phyloP scores from a whole-genome alignment of 2,329 filamentous ascomycete species.

The Fusarium liriodendri region DNA sequence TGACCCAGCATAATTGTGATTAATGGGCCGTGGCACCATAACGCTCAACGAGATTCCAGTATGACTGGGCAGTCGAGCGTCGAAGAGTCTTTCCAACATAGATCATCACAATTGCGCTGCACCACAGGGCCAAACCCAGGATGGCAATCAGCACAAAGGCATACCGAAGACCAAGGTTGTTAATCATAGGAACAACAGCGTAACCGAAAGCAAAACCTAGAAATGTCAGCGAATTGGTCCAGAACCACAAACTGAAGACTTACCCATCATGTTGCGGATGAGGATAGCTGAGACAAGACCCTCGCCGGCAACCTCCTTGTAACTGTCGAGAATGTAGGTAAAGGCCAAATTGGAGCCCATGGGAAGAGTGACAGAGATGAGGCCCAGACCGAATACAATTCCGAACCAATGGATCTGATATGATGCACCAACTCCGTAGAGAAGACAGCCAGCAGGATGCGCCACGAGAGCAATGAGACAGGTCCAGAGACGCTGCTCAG shows the following conservation, averaged over 20 bases:
- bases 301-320: constrained; percentile 40
- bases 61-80: constrained; percentile 21
- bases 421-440: constrained; percentile 39
- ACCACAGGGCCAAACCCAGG: constrained; percentile 30
- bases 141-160: constrained; percentile 35
- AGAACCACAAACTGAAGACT: neutral
- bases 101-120: constrained; percentile 21
- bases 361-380: constrained; percentile 37
- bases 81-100: constrained; percentile 31
- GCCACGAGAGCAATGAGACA: constrained; percentile 32
- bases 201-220: neutral
- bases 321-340: constrained; percentile 41
- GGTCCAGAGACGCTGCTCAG: constrained; percentile 42
- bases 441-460: constrained; percentile 38
- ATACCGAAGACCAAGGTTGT: constrained; percentile 25
- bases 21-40: constrained; percentile 9
- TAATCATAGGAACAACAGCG: neutral
- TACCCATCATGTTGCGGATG: constrained; percentile 41
- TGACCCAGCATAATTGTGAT: neutral
- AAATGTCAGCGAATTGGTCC: neutral
- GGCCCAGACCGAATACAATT: constrained; percentile 35
- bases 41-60: constrained; percentile 35
- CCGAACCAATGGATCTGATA: constrained; percentile 41
- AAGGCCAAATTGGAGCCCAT: constrained; percentile 38
- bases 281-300: constrained; percentile 36